phyloP scores from a whole-genome alignment of 176 grass and related monocot genomes.

The Zoysia pacifica region DNA sequence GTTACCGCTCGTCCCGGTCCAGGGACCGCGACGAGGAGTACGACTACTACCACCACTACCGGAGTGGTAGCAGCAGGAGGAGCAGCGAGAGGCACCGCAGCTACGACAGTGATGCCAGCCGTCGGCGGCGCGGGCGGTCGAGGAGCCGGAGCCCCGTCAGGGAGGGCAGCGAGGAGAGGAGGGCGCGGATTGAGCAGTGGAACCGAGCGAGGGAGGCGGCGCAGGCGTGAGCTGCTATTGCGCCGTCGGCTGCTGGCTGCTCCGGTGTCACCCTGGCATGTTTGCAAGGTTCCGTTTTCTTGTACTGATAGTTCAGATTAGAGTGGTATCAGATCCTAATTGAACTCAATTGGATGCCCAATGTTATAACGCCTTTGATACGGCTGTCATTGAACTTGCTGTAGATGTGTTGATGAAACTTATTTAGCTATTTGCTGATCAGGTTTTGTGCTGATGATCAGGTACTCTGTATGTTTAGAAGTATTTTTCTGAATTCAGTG shows the following conservation, averaged over 20 bases:
- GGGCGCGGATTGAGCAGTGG: constrained; percentile 87
- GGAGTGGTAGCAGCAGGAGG: constrained; percentile 37
- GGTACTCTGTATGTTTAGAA: neutral
- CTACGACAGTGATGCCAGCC: constrained; percentile 54
- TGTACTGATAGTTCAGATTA: constrained; percentile 2
- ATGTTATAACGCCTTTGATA: neutral
- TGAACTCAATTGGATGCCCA: neutral
- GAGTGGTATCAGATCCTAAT: neutral
- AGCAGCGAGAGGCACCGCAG: constrained; percentile 63
- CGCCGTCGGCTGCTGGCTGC: neutral
- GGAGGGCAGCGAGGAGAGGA: constrained; percentile 81
- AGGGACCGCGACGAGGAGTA: constrained; percentile 39
- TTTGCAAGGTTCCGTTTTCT: neutral
- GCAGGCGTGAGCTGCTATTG: constrained; percentile 7
- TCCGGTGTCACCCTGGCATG: neutral
- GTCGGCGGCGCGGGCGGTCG: constrained; percentile 34
- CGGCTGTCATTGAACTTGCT: neutral
- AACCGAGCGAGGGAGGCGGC: constrained; percentile 71
- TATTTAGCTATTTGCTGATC: neutral
- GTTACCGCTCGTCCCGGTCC: constrained; percentile 33
- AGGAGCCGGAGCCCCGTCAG: constrained; percentile 65
- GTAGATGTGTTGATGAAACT: neutral
- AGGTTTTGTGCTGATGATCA: neutral
- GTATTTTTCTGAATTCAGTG: neutral
- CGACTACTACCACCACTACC: constrained; percentile 17